Evolutionary conservation across 2,329 filamentous ascomycete genomes (phyloP).

Genomic region (Trichoderma hamatum): DNA sequence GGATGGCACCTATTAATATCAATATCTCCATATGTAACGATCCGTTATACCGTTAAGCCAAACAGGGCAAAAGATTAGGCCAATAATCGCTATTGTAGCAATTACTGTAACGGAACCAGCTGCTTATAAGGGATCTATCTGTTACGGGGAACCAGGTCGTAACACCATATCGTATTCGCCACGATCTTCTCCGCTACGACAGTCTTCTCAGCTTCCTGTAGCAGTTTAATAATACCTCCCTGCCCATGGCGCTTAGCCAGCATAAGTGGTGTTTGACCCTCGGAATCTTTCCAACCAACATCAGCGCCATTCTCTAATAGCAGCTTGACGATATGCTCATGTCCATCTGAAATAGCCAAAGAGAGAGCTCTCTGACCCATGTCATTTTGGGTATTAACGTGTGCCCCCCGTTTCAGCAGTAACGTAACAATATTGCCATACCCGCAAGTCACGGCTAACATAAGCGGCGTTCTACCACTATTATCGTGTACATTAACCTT

Average conservation of each 20-base stretch:
- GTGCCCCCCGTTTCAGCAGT: not conserved
- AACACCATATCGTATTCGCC: not conserved
- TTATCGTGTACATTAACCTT: not conserved
- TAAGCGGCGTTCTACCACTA: not conserved
- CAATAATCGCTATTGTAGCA: too few species aligned
- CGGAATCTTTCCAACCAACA: not conserved
- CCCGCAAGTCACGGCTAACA: not conserved
- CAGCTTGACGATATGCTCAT: not conserved
- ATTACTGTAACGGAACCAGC: too few species aligned
- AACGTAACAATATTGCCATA: not conserved
- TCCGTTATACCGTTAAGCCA: too few species aligned
- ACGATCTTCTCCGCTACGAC: not conserved
- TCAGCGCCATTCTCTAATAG: not conserved
- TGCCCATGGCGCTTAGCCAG: not conserved
- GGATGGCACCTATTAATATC: too few species aligned
- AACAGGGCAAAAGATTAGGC: too few species aligned
- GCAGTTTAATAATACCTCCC: not conserved
- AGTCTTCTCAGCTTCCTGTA: not conserved
- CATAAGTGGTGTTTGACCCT: not conserved
- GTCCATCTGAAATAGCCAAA: not conserved
- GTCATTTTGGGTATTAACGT: not conserved
- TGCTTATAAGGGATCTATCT: too few species aligned
- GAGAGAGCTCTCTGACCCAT: not conserved
- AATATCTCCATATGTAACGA: too few species aligned
- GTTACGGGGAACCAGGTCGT: too few species aligned